Percentiles rank a stretch among this genome's conserved stretches.
Conservation (phyloP, 495 filamentous ascomycete genomes). For the Penicillium ochrochloron region DNA sequence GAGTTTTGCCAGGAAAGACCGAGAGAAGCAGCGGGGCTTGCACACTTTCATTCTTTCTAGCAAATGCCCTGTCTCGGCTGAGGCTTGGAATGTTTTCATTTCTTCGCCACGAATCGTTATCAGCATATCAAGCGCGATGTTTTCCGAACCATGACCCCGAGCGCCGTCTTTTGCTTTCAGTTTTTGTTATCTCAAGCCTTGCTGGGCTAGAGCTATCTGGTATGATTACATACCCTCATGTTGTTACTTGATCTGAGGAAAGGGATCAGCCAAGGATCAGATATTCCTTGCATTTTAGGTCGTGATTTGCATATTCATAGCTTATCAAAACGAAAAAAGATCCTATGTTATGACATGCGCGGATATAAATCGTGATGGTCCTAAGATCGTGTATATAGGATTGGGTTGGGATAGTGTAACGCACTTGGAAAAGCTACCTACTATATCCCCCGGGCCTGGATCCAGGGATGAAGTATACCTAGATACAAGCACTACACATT, state of each 20-base stretch:
- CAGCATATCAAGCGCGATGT: slow-evolving; percentile 51
- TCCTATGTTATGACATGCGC: neutral
- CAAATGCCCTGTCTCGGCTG: slow-evolving; percentile 11
- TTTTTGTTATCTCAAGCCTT: slow-evolving; percentile 30
- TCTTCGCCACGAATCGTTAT: slow-evolving; percentile 34
- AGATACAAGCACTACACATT: neutral
- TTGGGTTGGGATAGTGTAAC: neutral
- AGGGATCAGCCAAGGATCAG: slow-evolving; percentile 8
- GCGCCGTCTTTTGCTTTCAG: slow-evolving; percentile 38
- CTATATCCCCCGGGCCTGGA: neutral
- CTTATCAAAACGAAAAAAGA: slow-evolving; percentile 15
- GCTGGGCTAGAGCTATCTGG: neutral
- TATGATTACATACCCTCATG: slow-evolving; percentile 26
- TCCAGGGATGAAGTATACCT: neutral
- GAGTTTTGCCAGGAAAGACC: slow-evolving; percentile 2
- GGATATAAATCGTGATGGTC: slow-evolving; percentile 2
- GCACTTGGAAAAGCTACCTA: neutral
- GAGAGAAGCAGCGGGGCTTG: slow-evolving; percentile 48
- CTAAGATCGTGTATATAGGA: neutral
- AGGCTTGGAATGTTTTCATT: slow-evolving; percentile 26
- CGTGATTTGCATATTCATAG: slow-evolving; percentile 24
- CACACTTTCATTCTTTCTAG: slow-evolving; percentile 28
- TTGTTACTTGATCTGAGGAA: slow-evolving; percentile 13
- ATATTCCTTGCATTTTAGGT: slow-evolving; percentile 27
- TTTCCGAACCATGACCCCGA: slow-evolving; percentile 44